Evolutionary conservation across 805 yeast species (phyloP), one percentile per base, ranked within the genome.

Genomic region (Metschnikowia peoriensis): DNA sequence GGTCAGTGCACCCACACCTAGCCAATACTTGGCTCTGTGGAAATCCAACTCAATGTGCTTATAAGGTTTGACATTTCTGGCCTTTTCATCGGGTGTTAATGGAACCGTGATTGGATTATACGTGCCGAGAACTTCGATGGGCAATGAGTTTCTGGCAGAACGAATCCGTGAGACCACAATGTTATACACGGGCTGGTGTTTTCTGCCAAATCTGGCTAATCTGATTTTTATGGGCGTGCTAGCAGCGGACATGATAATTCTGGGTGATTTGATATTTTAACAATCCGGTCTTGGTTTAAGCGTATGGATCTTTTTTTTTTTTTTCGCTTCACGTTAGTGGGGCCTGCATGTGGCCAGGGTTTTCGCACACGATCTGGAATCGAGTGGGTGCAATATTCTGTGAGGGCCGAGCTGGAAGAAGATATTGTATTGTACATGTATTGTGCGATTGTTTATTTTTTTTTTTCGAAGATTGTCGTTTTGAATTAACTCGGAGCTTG

Each of bases 1-100:
- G 7, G 97, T 96, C 66, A 89, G 96, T 1, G 98, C 98, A 11
- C 99, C 99, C 16, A 90, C 96, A 62, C 97, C 96, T 37, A 94
- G 74, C 99, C 99, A 94, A 71, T 94, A 94, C 68, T 90, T 90
- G 6, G 97, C 83, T 62, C 97, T 83, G 58, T 84, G 83, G 66
- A 94, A 91, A 66, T 94, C 98, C 38, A 94, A 73, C 59, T 85
- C 80, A 40, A 93, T 81, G 60, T 91, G 91, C 67, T 94, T 93
- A 46, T 80, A 77, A 11, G 92, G 88, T 55, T 78, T 71, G 39
- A 74, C 72, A 10, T 87, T 88, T 17, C 66, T 67, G 39, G 78
- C 81, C 58, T 72, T 73, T 63, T 88, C 89, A 55, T 76, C 80
- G 22, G 84, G 81, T 0, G 86, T 77, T 51, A 85, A 68, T 32